Evolutionary conservation across 306 rosid species (phyloP), one percentile per base, ranked within the genome.

Genomic region (Dalbergia cochinchinensis): DNA sequence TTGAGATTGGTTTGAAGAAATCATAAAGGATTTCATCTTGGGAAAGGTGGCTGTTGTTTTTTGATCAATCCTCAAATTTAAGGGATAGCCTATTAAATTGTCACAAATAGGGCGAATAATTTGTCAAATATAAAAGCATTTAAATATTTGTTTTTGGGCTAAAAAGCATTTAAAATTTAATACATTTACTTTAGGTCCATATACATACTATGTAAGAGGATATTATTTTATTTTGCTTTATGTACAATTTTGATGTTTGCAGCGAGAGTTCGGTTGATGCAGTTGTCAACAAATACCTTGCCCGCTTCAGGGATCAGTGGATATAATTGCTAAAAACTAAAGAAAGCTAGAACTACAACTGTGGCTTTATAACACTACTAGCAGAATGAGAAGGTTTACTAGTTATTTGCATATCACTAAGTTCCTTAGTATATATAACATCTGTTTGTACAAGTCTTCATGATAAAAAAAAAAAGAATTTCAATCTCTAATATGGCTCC

Each of bases 401-500:
- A 26, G 31, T 26, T 50, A 50, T 76, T 76, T n/a, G 22, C 51
- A 76, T 47, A 64, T 10, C 74, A 64, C 20, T 15, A 19, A 39
- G 74, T 55, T 53, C 47, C 67, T 39, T 20, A 53, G 41, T 31
- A 69, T 13, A 51, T 20, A 82, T 41, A 35, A 58, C 9, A 6
- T 44, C 11, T 39, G 57, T 31, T 45, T 60, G 77, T 33, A 82
- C 13, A 54, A 53, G 81, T 72, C 73, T 63, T 16, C 16, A 26
- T 63, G 64, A 71, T 44, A 11, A 34, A 41, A 51, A 11, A 34
- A 41, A 51, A 68, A 64, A 64, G 65, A 6, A 8, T 62, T 42
- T 65, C 77, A 78, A 20, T 65, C 64, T 83, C 80, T 71, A 67
- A 55, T 65, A 68, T 14, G 67, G 63, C 20, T 73, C 50, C 75